Base-by-base conservation (phyloP, 306 rosid species). In the Astragalus glycyphyllos region DNA sequence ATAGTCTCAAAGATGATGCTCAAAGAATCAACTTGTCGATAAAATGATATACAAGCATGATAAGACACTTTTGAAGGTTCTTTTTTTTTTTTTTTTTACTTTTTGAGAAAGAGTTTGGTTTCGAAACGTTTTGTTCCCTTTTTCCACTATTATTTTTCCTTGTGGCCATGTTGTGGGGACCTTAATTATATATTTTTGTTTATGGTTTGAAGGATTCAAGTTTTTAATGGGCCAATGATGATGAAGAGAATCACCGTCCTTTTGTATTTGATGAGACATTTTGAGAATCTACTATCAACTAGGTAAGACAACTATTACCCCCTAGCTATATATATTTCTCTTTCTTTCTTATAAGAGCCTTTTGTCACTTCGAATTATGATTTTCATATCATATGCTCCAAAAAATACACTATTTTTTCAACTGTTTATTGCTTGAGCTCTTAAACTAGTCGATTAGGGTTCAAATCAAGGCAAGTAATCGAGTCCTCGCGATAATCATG, bases 201-300 rank as follows among this genome's bases (percentile, higher is more conserved):
- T 79, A 66, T 68, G 76, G 58, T 58, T 74, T 69, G 81, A 75
- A 79, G 58, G 69, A 34, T 67, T 75, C 68, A 41, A 71, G 65
- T 31, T 63, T 80, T 68, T 55, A 72, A 72, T 61, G 78, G 70
- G 44, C 64, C 80, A 84, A 82, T 80, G 75, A 79, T 80, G 44
- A 69, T 73, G 20, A 68, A 74, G 60, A 82, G 68, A 83, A 79
- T 80, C 83, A 82, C 84, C 85, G 81, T 72, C 88, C 84, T 55
- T 47, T 32, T 48, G 41, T 71, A 78, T 58, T 84, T 80, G 87
- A 88, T 86, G 80, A 82, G 95, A 88, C 90, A 79, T 82, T 72
- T 86, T 86, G 76, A 82, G 90, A 86, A 88, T 86, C 90, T 81
- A 65, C 49, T 31, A 38, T 50, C 45, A 34, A 54, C n/a, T 63